phyloP scores from a whole-genome alignment of 139 green algal species.

The Closterium sp. region DNA sequence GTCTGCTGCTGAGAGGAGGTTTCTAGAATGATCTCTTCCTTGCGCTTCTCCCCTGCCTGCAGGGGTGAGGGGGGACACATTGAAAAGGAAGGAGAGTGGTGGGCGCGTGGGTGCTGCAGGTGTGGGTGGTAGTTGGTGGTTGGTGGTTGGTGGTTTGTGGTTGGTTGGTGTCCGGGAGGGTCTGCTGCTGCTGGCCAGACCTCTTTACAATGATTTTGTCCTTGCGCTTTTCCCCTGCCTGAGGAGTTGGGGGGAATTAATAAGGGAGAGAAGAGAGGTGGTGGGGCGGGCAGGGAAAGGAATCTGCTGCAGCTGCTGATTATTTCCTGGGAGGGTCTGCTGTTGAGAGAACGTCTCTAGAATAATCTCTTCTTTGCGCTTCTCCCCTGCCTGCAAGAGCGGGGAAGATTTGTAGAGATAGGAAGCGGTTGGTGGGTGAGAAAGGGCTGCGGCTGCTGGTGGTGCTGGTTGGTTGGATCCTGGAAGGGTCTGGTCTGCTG shows the following conservation, averaged over 20 bases:
- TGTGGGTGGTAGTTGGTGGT: too few relatives aligned
- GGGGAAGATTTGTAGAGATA: neutral
- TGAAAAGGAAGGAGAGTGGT: neutral
- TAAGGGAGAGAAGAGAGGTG: neutral
- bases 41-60: constrained; percentile 82
- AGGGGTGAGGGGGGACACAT: neutral
- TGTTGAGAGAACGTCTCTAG: constrained; percentile 54
- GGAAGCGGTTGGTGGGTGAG: neutral
- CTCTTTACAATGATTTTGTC: constrained; percentile 77
- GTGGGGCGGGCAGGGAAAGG: too few relatives aligned
- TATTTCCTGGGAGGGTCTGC: too few relatives aligned
- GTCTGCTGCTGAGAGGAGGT: neutral
- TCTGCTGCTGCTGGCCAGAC: neutral
- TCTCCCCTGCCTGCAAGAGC: constrained; percentile 73
- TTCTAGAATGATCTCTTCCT: constrained; percentile 79
- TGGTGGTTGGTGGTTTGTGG: too few relatives aligned
- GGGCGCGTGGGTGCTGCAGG: too few relatives aligned
- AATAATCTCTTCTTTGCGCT: constrained; percentile 77
- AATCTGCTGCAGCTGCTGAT: too few relatives aligned
- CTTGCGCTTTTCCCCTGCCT: constrained; percentile 82
- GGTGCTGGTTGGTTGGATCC: too few relatives aligned
- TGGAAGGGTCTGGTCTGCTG: neutral
- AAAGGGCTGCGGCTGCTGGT: too few relatives aligned
- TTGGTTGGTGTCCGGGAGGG: too few relatives aligned
- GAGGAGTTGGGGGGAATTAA: neutral